Percentiles rank a stretch among this genome's conserved stretches.
These are phyloP conservation scores for Candida sanyiensis DNA, from an alignment of 805 yeast genomes.

Conservation along the genomic window DNA sequence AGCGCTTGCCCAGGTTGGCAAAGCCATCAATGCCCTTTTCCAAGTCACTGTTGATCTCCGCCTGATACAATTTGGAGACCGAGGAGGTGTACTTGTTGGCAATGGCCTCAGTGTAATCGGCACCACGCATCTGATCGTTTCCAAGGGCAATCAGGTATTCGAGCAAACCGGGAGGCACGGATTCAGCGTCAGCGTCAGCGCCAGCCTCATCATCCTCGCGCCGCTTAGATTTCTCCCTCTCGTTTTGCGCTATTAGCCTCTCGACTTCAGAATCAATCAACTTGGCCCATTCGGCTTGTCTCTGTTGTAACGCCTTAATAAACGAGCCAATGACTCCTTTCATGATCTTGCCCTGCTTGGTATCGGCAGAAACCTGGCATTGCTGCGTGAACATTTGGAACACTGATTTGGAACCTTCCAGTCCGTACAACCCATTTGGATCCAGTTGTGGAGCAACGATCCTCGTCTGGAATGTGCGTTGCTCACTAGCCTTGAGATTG, in stretches of 20 bases:
- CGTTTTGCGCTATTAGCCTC: conserved; percentile 25
- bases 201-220: conserved; percentile 29
- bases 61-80: conserved; percentile 58
- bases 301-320: conserved; percentile 48
- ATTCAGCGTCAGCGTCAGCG: conserved; percentile 35
- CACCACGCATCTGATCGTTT: conserved; percentile 74
- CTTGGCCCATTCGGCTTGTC: conserved; percentile 59
- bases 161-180: conserved; percentile 66
- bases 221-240: conserved; percentile 25
- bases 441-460: conserved; percentile 69
- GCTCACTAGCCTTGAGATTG: conserved; percentile 63
- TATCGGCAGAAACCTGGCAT: conserved; percentile 79
- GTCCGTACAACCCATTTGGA: conserved; percentile 54
- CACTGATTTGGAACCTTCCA: conserved; percentile 75
- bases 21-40: conserved; percentile 72
- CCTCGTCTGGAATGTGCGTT: conserved; percentile 56
- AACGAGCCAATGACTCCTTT: conserved; percentile 75
- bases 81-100: conserved; percentile 58
- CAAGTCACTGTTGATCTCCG: conserved; percentile 51
- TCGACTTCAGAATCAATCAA: conserved; percentile 50
- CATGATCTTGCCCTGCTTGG: conserved; percentile 73
- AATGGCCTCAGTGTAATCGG: conserved; percentile 65
- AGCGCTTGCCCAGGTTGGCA: conserved; percentile 64
- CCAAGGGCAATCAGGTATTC: conserved; percentile 81
- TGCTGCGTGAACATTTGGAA: conserved; percentile 85